Evolutionary conservation across 805 yeast species (phyloP).

Genomic region (Helenozyma baotianmanensis): DNA sequence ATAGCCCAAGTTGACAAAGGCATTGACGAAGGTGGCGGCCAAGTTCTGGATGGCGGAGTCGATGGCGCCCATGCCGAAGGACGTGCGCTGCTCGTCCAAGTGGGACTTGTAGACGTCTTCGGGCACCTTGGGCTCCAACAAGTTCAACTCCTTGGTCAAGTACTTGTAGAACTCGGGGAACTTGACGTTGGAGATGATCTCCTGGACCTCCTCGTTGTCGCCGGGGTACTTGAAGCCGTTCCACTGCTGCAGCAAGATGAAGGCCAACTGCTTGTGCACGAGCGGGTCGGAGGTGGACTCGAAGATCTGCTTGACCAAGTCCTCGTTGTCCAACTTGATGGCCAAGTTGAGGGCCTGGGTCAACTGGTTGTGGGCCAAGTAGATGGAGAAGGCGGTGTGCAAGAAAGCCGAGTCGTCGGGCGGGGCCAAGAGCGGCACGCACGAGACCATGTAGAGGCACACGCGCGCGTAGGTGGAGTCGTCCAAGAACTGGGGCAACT

Average conservation of each 20-base stretch:
- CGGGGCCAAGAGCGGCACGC: slow-evolving; percentile 94
- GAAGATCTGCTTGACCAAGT: slow-evolving; percentile 73
- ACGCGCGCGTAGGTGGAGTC: slow-evolving; percentile 80
- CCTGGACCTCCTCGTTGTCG: slow-evolving; percentile 67
- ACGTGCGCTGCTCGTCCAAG: slow-evolving; percentile 65
- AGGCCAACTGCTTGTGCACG: slow-evolving; percentile 85
- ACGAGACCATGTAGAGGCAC: slow-evolving; percentile 88
- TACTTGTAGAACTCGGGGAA: slow-evolving; percentile 76
- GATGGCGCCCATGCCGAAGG: slow-evolving; percentile 48
- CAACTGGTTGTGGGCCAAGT: slow-evolving; percentile 69
- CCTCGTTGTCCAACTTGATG: slow-evolving; percentile 79
- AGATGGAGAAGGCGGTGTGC: slow-evolving; percentile 83
- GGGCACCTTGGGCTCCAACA: slow-evolving; percentile 86
- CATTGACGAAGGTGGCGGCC: slow-evolving; percentile 92
- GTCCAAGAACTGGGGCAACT: slow-evolving; percentile 79
- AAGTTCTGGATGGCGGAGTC: slow-evolving; percentile 94
- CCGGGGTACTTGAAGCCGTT: slow-evolving; percentile 67
- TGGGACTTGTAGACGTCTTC: slow-evolving; percentile 93
- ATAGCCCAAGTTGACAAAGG: slow-evolving; percentile 86
- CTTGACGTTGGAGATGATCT: slow-evolving; percentile 74
- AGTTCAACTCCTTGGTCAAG: slow-evolving; percentile 79
- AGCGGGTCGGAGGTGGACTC: slow-evolving; percentile 69
- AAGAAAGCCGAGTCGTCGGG: slow-evolving; percentile 87
- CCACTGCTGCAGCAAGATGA: slow-evolving; percentile 82
- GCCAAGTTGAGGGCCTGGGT: slow-evolving; percentile 91